A percentile compares a stretch with the other conserved stretches of the same genome.
Conservation (phyloP, 768 basidiomycete species). For the Suillus alpinus region DNA sequence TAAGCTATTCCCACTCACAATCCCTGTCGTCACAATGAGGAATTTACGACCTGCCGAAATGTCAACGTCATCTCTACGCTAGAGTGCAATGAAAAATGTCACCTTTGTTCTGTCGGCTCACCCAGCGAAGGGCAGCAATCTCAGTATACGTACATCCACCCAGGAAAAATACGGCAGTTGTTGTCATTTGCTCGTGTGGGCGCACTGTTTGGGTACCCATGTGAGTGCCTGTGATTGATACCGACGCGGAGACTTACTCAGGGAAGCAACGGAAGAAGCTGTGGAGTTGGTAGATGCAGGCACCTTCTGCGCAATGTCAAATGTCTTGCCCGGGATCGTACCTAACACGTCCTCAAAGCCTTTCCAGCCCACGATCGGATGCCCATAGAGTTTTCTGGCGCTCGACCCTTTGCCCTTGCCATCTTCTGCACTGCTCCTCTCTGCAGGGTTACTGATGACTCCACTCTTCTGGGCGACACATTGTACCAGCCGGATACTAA, state of each 20-base stretch:
- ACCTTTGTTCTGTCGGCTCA: constrained; percentile 83
- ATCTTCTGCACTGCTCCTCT: constrained; percentile 45
- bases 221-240: neutral
- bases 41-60: constrained; percentile 69
- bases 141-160: constrained; percentile 98
- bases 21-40: constrained; percentile 88
- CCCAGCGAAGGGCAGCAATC: constrained; percentile 93
- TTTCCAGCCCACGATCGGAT: constrained; percentile 95
- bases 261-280: constrained; percentile 26
- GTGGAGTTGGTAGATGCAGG: constrained; percentile 27
- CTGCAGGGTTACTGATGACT: constrained; percentile 77
- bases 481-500: constrained; percentile 89
- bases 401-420: constrained; percentile 36
- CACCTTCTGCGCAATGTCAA: constrained; percentile 67
- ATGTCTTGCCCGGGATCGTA: constrained; percentile 79
- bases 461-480: constrained; percentile 90
- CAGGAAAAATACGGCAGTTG: constrained; percentile 92
- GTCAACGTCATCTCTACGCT: constrained; percentile 10
- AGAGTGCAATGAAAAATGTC: constrained; percentile 8
- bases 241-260: constrained; percentile 30
- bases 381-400: constrained; percentile 69
- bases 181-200: constrained; percentile 61
- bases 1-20: constrained; percentile 75
- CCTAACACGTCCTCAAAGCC: constrained; percentile 91
- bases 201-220: constrained; percentile 34